These are phyloP conservation scores for Hypoxylon perforatum DNA, from an alignment of 495 filamentous ascomycete genomes.

Conservation along the genomic window DNA sequence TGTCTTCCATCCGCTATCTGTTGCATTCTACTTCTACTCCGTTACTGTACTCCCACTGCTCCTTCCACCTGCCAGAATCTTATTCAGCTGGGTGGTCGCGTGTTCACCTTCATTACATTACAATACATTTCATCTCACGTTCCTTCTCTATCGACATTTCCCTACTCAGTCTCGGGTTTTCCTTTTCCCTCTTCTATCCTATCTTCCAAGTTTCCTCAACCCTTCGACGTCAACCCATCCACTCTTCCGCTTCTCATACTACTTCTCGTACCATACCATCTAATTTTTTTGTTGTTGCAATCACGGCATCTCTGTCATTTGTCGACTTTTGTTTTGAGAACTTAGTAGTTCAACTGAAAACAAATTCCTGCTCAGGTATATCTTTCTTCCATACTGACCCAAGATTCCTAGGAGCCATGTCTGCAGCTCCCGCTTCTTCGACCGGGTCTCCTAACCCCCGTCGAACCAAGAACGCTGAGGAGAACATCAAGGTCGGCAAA, in stretches of 20 bases:
- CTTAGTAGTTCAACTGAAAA: constrained; percentile 34
- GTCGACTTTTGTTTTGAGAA: constrained; percentile 36
- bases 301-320: constrained; percentile 46
- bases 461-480: constrained; percentile 54
- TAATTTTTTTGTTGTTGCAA: constrained; percentile 41
- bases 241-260: constrained; percentile 18
- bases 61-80: constrained; percentile 1
- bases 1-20: constrained; percentile 2
- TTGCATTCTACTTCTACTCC: too few relatives aligned
- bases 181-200: neutral
- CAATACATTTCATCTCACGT: constrained; percentile 17
- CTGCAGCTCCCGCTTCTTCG: constrained; percentile 51
- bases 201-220: constrained; percentile 28
- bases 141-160: too few relatives aligned
- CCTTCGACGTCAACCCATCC: constrained; percentile 13
- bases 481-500: constrained; percentile 54
- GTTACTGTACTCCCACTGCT: neutral
- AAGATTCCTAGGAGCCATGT: constrained; percentile 52
- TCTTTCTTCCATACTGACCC: constrained; percentile 26
- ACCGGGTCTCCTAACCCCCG: constrained; percentile 62
- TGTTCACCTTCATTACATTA: neutral
- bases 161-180: too few relatives aligned
- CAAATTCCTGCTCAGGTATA: constrained; percentile 18
- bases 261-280: constrained; percentile 28
- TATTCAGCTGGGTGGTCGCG: neutral